Evolutionary conservation across 23 red algal genomes (phyloP).

Genomic region (Gracilaria caudata): DNA sequence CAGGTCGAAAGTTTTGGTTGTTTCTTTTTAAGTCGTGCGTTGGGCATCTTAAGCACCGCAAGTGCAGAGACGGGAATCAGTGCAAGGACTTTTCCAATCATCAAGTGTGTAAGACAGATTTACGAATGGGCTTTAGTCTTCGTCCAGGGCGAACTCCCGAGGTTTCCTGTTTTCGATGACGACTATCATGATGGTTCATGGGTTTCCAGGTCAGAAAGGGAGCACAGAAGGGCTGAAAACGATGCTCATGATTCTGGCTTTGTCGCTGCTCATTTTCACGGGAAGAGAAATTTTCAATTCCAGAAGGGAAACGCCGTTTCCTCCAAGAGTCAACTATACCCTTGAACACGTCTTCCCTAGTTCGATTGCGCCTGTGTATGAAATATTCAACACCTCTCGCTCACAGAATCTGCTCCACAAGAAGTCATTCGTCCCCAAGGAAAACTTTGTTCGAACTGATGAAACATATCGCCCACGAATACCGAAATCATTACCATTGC

Average conservation of each 20-base stretch:
- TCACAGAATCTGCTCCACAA: background rate
- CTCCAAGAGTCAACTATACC: background rate
- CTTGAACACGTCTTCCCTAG: background rate
- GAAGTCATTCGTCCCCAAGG: background rate
- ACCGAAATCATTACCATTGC: constrained; percentile 13
- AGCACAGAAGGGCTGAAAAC: background rate
- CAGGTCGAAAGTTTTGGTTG: background rate
- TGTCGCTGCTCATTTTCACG: background rate
- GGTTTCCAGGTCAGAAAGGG: background rate
- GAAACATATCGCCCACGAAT: constrained; percentile 16
- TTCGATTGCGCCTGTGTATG: background rate
- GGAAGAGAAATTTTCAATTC: background rate
- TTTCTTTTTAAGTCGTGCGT: background rate
- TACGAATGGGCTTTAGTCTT: background rate
- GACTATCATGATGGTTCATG: background rate
- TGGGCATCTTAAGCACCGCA: background rate
- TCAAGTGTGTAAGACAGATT: background rate
- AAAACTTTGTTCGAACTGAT: background rate
- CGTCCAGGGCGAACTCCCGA: background rate
- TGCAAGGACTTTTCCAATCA: background rate
- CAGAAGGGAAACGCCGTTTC: background rate
- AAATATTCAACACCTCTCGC: constrained; percentile 7
- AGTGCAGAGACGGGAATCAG: background rate
- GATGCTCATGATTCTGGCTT: background rate
- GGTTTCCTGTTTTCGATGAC: background rate